A percentile compares a stretch with the other conserved stretches of the same genome.
phyloP scores from a whole-genome alignment of 2,329 filamentous ascomycete genomes.

The Aspergillus brasiliensis region DNA sequence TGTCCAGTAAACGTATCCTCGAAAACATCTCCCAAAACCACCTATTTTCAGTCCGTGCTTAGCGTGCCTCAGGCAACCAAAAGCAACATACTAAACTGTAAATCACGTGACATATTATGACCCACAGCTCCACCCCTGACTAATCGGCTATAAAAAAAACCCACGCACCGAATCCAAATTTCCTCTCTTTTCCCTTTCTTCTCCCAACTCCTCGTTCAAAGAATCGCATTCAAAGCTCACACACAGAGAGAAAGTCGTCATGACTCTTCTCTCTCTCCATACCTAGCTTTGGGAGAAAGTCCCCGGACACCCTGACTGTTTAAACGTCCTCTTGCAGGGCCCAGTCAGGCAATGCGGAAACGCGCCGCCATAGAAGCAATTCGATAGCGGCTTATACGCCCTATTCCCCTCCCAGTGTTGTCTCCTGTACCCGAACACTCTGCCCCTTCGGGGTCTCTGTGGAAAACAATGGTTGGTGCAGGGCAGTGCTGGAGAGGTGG shows the following conservation, averaged over 20 bases:
- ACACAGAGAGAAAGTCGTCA: constrained; percentile 69
- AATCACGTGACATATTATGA: background rate
- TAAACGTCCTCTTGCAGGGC: constrained; percentile 25
- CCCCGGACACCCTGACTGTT: constrained; percentile 79
- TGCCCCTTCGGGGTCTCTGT: constrained; percentile 22
- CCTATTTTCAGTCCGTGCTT: no score
- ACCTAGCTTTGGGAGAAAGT: constrained; percentile 99
- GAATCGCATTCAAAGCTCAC: constrained; percentile 99
- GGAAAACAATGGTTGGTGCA: constrained; percentile 40
- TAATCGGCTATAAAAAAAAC: constrained; percentile 12
- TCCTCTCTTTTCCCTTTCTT: constrained; percentile 39
- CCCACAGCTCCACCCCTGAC: constrained; percentile 17
- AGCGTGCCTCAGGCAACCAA: background rate
- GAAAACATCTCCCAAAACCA: background rate
- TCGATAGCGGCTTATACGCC: constrained; percentile 75
- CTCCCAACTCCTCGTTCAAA: constrained; percentile 88
- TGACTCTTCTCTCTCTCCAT: constrained; percentile 38
- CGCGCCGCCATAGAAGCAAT: constrained; percentile 99
- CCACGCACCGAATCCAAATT: constrained; percentile 23
- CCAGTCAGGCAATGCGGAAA: constrained; percentile 75
- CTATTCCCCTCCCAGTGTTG: constrained; percentile 44
- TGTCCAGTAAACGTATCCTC: background rate
- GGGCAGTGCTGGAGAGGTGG: constrained; percentile 40
- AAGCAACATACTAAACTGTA: background rate
- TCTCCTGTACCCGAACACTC: constrained; percentile 56